phyloP scores from a whole-genome alignment of 768 basidiomycete genomes.

The Lentinula sp. region DNA sequence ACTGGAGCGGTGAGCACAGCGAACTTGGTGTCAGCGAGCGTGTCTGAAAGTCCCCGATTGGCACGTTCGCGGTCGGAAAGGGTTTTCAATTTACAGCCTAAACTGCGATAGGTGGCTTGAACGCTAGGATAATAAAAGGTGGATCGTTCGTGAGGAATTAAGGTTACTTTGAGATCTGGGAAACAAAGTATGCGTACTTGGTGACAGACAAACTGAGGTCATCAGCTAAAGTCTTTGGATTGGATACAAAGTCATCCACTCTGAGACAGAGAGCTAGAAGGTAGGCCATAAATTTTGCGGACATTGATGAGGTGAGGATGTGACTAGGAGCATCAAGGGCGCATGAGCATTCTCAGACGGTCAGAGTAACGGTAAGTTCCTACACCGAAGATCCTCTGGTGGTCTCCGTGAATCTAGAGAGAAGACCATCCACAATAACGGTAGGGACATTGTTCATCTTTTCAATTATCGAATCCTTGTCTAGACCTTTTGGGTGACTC shows the following conservation, averaged over 20 bases:
- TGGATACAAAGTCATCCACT: conserved; percentile 71
- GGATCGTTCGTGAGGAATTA: not conserved
- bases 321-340: conserved; percentile 23
- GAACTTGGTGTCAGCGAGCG: conserved; percentile 56
- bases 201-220: conserved; percentile 64
- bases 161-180: not conserved
- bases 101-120: conserved; percentile 12
- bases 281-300: conserved; percentile 69
- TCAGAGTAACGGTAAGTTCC: conserved; percentile 10
- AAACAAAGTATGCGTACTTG: conserved; percentile 47
- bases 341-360: not conserved
- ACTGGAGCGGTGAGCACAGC: conserved; percentile 75
- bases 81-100: conserved; percentile 65
- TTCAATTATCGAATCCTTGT: conserved; percentile 49
- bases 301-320: conserved; percentile 59
- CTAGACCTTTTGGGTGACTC: conserved; percentile 26
- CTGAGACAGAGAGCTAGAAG: conserved; percentile 78
- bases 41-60: conserved; percentile 60
- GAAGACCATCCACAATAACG: conserved; percentile 65
- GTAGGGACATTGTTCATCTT: conserved; percentile 54
- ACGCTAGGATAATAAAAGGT: not conserved
- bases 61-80: conserved; percentile 59
- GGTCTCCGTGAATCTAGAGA: conserved; percentile 77
- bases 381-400: conserved; percentile 63
- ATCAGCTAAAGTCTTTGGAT: conserved; percentile 59